Conservation (phyloP, 306 rosid species). For the Pachyrhizus erosus region DNA sequence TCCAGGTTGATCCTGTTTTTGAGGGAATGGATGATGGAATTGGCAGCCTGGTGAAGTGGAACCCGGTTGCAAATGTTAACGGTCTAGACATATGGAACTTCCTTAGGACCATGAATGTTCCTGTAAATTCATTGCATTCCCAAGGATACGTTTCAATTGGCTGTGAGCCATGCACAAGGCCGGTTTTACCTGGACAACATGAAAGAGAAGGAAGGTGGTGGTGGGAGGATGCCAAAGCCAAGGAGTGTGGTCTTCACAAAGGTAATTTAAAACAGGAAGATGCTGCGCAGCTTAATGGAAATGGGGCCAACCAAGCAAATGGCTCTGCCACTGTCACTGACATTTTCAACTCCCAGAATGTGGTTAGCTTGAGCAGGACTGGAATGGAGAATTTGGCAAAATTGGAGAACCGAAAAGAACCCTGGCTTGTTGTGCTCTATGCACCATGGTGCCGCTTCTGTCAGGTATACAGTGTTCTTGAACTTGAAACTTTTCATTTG, state of each 20-base stretch:
- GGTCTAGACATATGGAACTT: constrained; percentile 87
- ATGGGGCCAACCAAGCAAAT: constrained; percentile 49
- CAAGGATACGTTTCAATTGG: constrained; percentile 92
- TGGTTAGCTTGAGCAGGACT: constrained; percentile 72
- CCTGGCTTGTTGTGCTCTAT: constrained; percentile 93
- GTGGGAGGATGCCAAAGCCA: constrained; percentile 99
- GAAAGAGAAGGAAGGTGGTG: constrained; percentile 99
- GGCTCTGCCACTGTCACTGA: constrained; percentile 58
- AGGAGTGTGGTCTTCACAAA: constrained; percentile 99
- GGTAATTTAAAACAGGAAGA: constrained; percentile 82
- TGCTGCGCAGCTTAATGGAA: constrained; percentile 53
- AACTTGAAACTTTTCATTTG: too few relatives aligned
- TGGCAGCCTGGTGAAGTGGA: constrained; percentile 96
- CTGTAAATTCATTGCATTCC: constrained; percentile 85
- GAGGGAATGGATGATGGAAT: constrained; percentile 89
- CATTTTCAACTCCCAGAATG: constrained; percentile 66
- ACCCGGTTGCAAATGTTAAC: constrained; percentile 85
- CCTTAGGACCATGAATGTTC: constrained; percentile 89
- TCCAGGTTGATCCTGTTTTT: constrained; percentile 94
- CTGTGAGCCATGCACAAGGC: constrained; percentile 98
- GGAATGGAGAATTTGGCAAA: constrained; percentile 86
- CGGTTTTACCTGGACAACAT: constrained; percentile 96
- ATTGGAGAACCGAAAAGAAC: constrained; percentile 72
- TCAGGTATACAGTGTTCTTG: too few relatives aligned
- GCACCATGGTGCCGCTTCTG: constrained; percentile 99